Evolutionary conservation across 225 moss, liverwort and hornwort genomes (phyloP), one percentile per base, ranked within the genome.

Genomic region (Bryoerythrophyllum caledonicum): DNA sequence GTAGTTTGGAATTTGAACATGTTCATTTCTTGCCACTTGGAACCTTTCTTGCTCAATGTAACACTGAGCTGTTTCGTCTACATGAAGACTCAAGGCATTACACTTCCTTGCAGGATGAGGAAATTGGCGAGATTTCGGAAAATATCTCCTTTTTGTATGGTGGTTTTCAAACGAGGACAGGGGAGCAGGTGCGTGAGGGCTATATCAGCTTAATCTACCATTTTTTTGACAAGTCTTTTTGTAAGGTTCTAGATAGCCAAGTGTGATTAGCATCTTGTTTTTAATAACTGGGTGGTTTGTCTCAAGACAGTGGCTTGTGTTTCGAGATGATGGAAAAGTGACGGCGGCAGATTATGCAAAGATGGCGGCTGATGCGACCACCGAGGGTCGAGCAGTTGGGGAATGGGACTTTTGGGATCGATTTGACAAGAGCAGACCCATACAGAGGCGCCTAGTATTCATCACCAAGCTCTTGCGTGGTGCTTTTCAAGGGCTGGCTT

Each of bases 381-480:
- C 81, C 8, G 86, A 90, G 67, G 83, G 90, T 16, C 55, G 81
- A 46, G 87, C 93, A 17, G 97, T 97, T 60, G 97, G 97, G 16
- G 83, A 97, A 60, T 97, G 94, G 93, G 93, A 97, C 51, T 97
- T 97, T 52, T 97, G 91, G 93, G 97, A 97, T 51, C 82, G 91
- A 4, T 97, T 97, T 81, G 94, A 97, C 70, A 86, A 74, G 56
- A 85, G 68, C 38, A 83, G 91, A 51, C 91, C 97, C 57, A 86
- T 97, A 25, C 81, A 67, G 38, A 85, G 97, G 68, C 91, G 97
- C 60, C 87, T 85, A 14, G 56, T 86, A 2, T 97, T 87, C 76
- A 90, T 97, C 79, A 90, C 87, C 43, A 94, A 93, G 86, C 82
- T 97, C 46, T 80, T 97, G 21, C 89, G 94, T 25, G 97, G 94